Evolutionary conservation across 768 basidiomycete genomes (phyloP), one percentile per base, ranked within the genome.

Genomic region (Cystobasidium ongulense): DNA sequence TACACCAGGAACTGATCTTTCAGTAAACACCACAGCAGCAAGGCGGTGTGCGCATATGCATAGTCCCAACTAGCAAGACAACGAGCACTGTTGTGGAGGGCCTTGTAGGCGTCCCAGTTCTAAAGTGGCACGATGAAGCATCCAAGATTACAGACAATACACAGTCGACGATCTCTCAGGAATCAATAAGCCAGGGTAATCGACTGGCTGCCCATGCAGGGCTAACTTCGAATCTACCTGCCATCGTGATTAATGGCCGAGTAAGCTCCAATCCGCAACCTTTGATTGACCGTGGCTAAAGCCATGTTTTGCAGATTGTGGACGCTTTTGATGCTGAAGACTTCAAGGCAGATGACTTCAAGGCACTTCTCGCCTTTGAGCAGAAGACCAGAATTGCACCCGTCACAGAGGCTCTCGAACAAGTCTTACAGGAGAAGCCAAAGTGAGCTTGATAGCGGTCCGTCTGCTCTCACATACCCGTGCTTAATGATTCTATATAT

Each of bases 221-320:
- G 8, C 63, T 67, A 3, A 21, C 38, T 29, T 23, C 4, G 0
- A 89, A 88, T 0, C 81, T 88, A 72, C 83, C 83, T 25, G 90
- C 85, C 0, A 73, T 97, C 41, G 74, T 94, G 39, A 82, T 90
- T 64, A 96, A 96, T 77, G 95, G 94, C 29, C 84, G 94, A 36
- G 92, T 94, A 79, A 80, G 89, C 82, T 11, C 8, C 18, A 73
- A 1, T 64, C 46, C 46, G 5, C 21, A 3, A n/a, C n/a, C n/a
- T n/a, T n/a, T n/a, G n/a, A n/a, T n/a, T n/a, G n/a, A n/a, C n/a
- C n/a, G n/a, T n/a, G 46, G 3, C 3, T n/a, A 8, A n/a, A 21
- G 15, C 46, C 15, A 17, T 21, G 18, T n/a, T 53, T 25, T 1
- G 1, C 76, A 95, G 93, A 81, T 95, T 64, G 82, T 97, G 31